A percentile compares a stretch with the other conserved stretches of the same genome.
Evolutionary conservation across 257 asterid genomes (phyloP).

Genomic region (Scutellaria barbata): DNA sequence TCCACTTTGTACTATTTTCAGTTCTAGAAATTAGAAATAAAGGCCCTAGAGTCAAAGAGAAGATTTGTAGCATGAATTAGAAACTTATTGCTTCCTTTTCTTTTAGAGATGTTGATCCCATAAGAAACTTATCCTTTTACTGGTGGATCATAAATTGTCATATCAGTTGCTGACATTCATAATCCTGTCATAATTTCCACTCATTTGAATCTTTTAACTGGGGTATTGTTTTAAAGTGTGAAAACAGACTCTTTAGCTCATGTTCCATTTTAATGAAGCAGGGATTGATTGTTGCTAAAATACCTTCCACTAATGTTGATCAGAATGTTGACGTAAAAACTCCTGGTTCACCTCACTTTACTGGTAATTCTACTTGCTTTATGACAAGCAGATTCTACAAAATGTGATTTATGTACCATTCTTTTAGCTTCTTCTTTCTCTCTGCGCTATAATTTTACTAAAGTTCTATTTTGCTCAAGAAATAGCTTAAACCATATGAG

Average conservation of each 20-base stretch:
- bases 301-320: constrained; percentile 47
- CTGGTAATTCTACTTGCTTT: constrained; percentile 40
- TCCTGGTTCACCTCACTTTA: constrained; percentile 49
- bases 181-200: not conserved
- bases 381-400: not conserved
- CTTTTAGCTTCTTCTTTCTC: constrained; percentile 2
- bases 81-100: not conserved
- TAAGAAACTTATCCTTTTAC: not conserved
- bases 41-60: not conserved
- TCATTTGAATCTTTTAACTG: not conserved
- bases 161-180: not conserved
- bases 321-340: constrained; percentile 44
- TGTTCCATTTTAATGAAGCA: constrained; percentile 30
- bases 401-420: not conserved
- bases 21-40: not conserved
- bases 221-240: constrained; percentile 4
- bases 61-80: not conserved
- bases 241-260: constrained; percentile 18
- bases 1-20: not conserved
- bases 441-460: not conserved
- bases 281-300: constrained; percentile 60
- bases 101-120: not conserved
- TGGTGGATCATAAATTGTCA: not conserved
- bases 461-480: not conserved
- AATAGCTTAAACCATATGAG: constrained; percentile 3